Evolutionary conservation across 23 red algal genomes (phyloP), one percentile per base, ranked within the genome.

Genomic region (Gracilaria caudata): DNA sequence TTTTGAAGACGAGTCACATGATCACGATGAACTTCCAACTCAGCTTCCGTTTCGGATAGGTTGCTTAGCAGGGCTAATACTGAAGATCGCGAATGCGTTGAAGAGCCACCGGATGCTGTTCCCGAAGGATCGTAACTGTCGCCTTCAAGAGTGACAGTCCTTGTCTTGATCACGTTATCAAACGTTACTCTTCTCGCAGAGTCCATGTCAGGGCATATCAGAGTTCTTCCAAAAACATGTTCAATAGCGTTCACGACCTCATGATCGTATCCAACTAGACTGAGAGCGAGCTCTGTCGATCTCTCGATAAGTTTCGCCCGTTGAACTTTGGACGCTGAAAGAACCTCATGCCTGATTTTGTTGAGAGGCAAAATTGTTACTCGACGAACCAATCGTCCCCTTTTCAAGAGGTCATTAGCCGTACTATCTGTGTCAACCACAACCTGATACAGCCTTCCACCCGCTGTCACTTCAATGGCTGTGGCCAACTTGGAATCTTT

Each of bases 351-450:
- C 33, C 91, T 63, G 24, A 99, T 95, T 60, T 92, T 88, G 84
- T 99, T 99, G 33, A 99, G 83, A 36, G 97, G 97, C 84, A 99
- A 80, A 68, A 99, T 92, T 58, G 97, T 99, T 16, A 99, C 93
- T 40, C 91, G 90, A 58, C 83, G 78, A 20, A 47, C 21, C 24
- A 99, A 77, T 41, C 75, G 47, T 21, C 97, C 97, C 24, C 75
- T 40, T 65, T 86, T 83, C 57, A 99, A 70, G 37, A 99, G 40
- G 46, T 80, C 79, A 73, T 99, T 93, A 20, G 89, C 92, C 30
- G 97, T 99, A 53, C 71, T 39, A 59, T 99, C 97, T 13, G 79
- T 94, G 73, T 99, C 97, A 25, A 99, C 97, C 9, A 99, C 93
- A 35, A 99, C 92, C 68, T 98, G 92, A 77, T 83, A 98, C 32